These are phyloP conservation scores for Trichosporon sp. DNA, from an alignment of 1,284 basidiomycete genomes.

Conservation along the genomic window DNA sequence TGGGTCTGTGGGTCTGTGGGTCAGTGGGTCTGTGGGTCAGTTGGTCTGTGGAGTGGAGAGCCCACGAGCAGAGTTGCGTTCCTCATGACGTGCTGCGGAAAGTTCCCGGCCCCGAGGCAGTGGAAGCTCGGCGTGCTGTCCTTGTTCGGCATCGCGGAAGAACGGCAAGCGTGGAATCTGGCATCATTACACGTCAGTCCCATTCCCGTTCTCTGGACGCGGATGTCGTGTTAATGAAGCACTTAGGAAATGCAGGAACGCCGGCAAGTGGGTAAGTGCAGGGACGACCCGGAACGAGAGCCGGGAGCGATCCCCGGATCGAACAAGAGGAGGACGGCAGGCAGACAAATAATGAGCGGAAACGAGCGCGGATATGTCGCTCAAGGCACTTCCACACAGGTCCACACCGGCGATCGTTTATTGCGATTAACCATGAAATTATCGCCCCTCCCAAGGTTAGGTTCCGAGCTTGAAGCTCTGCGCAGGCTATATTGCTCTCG, in stretches of 20 bases:
- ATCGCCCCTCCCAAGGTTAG: neutral
- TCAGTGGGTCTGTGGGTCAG: neutral
- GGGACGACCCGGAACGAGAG: no score
- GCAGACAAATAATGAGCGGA: neutral
- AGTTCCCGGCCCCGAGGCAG: neutral
- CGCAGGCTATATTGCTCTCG: neutral
- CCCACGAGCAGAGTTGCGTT: neutral
- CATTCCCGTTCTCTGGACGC: no score
- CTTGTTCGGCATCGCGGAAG: no score
- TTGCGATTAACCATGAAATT: conserved; percentile 11
- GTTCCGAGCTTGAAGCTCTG: neutral
- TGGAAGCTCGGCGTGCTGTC: no score
- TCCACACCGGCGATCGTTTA: neutral
- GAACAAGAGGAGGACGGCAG: neutral
- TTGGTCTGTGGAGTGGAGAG: no score
- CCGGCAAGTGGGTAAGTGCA: no score
- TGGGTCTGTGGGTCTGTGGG: neutral
- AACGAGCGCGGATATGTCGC: neutral
- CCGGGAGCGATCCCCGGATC: no score
- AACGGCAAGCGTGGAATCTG: no score
- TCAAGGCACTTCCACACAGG: neutral
- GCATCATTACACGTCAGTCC: no score
- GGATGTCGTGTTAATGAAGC: neutral
- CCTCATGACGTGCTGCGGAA: neutral
- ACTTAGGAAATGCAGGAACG: neutral